Conservation (phyloP, 768 basidiomycete genomes). For the Multifurca ochricompacta region DNA sequence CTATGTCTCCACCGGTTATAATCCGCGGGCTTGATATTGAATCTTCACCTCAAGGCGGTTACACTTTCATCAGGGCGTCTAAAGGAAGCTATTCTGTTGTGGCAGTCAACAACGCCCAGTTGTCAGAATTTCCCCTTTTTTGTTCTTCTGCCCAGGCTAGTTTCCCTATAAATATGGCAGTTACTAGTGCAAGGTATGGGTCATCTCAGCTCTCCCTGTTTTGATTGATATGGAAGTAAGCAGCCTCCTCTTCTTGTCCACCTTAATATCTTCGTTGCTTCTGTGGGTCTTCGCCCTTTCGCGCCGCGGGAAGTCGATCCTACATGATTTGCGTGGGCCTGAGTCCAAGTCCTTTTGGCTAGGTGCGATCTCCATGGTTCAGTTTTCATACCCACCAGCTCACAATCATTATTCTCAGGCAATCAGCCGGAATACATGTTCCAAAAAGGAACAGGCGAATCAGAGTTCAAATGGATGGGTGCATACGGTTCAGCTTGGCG, state of each 20-base stretch:
- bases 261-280: neutral
- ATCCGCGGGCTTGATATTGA: no score
- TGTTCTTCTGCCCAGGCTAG: neutral
- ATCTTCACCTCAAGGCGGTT: no score
- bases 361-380: neutral
- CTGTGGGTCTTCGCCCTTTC: neutral
- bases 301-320: neutral
- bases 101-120: no score
- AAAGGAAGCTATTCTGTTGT: no score
- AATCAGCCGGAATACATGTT: conserved; percentile 20
- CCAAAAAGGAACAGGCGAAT: conserved; percentile 26
- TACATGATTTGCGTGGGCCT: conserved; percentile 6
- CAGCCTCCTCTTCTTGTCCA: neutral
- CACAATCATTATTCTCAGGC: conserved; percentile 15
- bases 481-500: conserved; percentile 25
- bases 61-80: no score
- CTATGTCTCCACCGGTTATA: no score
- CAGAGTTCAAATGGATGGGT: conserved; percentile 22
- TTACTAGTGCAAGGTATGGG: neutral
- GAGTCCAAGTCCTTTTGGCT: conserved; percentile 8
- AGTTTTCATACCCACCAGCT: neutral
- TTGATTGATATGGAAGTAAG: neutral
- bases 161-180: neutral
- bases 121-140: no score
- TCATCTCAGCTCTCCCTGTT: neutral